Percentiles rank a stretch among this genome's conserved stretches.
phyloP scores from a whole-genome alignment of 2,329 filamentous ascomycete genomes.

The Alternaria gansuensis region DNA sequence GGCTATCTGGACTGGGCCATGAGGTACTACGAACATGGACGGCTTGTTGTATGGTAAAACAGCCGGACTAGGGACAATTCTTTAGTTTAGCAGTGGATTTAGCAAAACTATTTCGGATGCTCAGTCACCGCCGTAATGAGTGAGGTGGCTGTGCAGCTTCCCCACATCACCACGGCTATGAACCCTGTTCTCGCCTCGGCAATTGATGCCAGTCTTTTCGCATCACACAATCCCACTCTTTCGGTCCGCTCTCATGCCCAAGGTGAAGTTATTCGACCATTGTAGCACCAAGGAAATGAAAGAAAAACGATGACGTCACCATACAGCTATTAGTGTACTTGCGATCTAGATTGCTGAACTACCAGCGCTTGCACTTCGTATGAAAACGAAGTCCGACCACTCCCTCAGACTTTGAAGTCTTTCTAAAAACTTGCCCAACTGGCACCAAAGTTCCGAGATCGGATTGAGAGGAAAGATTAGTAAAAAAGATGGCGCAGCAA shows the following conservation, averaged over 20 bases:
- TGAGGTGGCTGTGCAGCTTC: conserved; percentile 8
- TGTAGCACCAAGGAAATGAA: background rate
- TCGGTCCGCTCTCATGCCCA: conserved; percentile 21
- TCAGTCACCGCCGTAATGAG: background rate
- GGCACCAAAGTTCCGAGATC: background rate
- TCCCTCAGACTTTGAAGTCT: background rate
- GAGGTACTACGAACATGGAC: conserved; percentile 7
- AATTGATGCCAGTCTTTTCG: background rate
- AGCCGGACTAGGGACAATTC: background rate
- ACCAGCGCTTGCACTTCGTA: background rate
- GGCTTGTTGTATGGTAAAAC: conserved; percentile 1
- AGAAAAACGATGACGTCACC: conserved; percentile 28
- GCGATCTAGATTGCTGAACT: background rate
- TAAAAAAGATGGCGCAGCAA: conserved; percentile 15
- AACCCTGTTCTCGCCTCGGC: conserved; percentile 12
- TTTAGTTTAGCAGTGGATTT: background rate
- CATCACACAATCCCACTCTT: background rate
- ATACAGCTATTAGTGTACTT: conserved; percentile 4
- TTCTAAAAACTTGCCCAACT: background rate
- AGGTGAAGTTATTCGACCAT: conserved; percentile 7
- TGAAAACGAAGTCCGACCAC: background rate
- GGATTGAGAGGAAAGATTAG: background rate
- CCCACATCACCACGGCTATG: background rate
- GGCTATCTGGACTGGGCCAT: conserved; percentile 1
- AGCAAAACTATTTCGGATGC: background rate